phyloP scores from a whole-genome alignment of 176 grass and related monocot genomes.

The Carex myosuroides region DNA sequence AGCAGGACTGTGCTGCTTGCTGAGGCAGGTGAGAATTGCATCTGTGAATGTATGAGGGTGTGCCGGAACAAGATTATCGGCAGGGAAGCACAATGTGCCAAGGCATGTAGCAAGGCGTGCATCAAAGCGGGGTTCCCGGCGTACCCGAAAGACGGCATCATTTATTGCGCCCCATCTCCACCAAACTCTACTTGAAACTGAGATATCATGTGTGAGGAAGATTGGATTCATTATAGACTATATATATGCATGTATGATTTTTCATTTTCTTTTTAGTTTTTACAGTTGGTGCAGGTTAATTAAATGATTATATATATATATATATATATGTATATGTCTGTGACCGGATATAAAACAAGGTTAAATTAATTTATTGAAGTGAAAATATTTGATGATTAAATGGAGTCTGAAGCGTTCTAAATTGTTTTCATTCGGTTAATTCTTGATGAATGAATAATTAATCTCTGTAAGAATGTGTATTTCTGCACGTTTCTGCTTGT shows the following conservation, averaged over 20 bases:
- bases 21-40: constrained; percentile 4
- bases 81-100: background rate
- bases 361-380: background rate
- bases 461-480: background rate
- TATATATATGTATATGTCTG: background rate
- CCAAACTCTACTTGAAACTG: background rate
- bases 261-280: background rate
- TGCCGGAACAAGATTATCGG: background rate
- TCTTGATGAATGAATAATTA: background rate
- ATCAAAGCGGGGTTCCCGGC: background rate
- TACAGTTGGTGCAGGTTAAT: background rate
- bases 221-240: background rate
- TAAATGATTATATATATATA: background rate
- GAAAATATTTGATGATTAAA: background rate
- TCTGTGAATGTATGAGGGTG: constrained; percentile 17
- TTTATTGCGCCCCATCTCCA: background rate
- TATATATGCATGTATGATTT: background rate
- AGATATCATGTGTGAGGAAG: background rate
- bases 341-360: background rate
- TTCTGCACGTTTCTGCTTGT: background rate
- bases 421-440: background rate
- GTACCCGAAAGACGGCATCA: constrained; percentile 17
- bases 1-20: background rate
- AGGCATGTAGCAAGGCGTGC: constrained; percentile 7
- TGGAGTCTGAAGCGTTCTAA: background rate